These are phyloP conservation scores for Cordyceps tenuipes DNA, from an alignment of 2,329 filamentous ascomycete species.

Conservation along the genomic window DNA sequence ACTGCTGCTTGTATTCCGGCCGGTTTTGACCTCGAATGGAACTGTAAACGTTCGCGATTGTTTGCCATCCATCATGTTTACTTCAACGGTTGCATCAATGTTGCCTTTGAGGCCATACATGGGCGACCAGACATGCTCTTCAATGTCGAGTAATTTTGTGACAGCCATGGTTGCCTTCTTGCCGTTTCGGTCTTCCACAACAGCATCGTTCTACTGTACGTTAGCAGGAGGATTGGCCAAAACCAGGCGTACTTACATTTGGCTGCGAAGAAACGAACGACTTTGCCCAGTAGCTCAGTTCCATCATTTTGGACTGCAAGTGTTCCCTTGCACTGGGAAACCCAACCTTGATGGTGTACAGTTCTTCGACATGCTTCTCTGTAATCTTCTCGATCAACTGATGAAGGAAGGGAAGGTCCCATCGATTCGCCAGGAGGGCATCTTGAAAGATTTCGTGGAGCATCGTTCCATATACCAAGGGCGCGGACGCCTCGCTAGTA, in stretches of 20 bases:
- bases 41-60: conserved; percentile 65
- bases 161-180: conserved; percentile 74
- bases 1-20: conserved; percentile 69
- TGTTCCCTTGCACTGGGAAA: conserved; percentile 67
- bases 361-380: conserved; percentile 73
- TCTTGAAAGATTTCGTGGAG: conserved; percentile 94
- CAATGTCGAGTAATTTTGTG: conserved; percentile 89
- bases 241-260: conserved; percentile 39
- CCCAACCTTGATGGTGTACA: conserved; percentile 79
- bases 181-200: conserved; percentile 72
- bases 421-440: conserved; percentile 73
- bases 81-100: conserved; percentile 92
- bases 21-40: conserved; percentile 93
- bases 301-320: conserved; percentile 72
- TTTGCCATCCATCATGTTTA: conserved; percentile 66
- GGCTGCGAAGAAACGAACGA: conserved; percentile 68
- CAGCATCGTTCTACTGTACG: conserved; percentile 49
- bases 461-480: conserved; percentile 86
- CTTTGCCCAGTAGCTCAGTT: conserved; percentile 75
- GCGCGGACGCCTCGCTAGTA: conserved; percentile 67
- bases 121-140: conserved; percentile 97
- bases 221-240: conserved; percentile 18
- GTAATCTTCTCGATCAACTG: conserved; percentile 60
- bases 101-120: conserved; percentile 97
- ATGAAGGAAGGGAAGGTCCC: conserved; percentile 62